Conservation (phyloP, 2,329 filamentous ascomycete species). For the Pseudopyricularia javanii region DNA sequence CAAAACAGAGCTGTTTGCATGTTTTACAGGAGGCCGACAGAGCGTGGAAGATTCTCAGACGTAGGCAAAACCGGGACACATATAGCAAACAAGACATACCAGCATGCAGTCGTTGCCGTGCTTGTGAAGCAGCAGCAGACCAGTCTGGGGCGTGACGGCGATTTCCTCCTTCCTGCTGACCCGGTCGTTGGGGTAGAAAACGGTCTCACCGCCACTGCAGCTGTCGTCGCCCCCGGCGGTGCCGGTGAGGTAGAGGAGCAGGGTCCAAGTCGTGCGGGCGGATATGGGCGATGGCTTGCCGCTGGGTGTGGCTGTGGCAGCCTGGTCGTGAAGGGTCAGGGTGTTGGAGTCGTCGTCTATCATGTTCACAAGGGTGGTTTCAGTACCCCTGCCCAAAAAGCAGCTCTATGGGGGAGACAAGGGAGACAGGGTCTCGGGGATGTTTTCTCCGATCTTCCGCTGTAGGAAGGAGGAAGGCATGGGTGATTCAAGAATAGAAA, state of each 20-base stretch:
- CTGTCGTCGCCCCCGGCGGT: slow-evolving; percentile 37
- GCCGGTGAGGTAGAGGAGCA: slow-evolving; percentile 77
- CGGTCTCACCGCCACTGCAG: slow-evolving; percentile 77
- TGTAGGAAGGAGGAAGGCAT: neutral
- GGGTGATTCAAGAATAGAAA: neutral
- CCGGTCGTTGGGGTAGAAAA: slow-evolving; percentile 69
- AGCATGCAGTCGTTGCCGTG: slow-evolving; percentile 84
- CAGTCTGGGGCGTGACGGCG: slow-evolving; percentile 64
- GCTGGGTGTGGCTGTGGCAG: slow-evolving; percentile 32
- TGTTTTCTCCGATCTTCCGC: neutral
- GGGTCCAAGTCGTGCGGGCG: slow-evolving; percentile 77
- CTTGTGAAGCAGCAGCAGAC: slow-evolving; percentile 74
- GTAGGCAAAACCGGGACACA: neutral
- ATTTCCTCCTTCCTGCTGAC: slow-evolving; percentile 50
- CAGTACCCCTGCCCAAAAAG: neutral
- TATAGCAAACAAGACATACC: slow-evolving; percentile 24
- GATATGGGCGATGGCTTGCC: slow-evolving; percentile 21
- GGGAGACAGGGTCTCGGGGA: neutral
- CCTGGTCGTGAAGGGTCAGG: slow-evolving; percentile 21
- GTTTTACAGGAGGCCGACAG: neutral
- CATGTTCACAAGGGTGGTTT: neutral
- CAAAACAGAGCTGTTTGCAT: neutral
- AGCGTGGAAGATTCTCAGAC: too few relatives aligned
- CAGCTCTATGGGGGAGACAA: neutral
- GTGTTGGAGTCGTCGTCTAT: slow-evolving; percentile 79